These are phyloP conservation scores for Zymoseptoria tritici DNA, from an alignment of 2,329 filamentous ascomycete species.

Conservation along the genomic window DNA sequence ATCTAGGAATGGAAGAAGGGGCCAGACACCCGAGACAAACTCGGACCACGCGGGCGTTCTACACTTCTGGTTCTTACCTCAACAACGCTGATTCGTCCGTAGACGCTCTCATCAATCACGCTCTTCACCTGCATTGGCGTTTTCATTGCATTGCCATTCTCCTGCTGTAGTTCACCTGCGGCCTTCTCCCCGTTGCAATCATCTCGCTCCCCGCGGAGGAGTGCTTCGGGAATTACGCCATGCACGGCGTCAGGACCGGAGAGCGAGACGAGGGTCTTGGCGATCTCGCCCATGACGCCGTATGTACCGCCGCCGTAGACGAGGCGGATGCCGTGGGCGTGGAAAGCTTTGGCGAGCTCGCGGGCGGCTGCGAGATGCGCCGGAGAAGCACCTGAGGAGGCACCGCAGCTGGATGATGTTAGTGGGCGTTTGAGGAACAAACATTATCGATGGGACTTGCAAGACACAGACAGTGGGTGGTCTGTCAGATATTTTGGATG, in stretches of 20 bases:
- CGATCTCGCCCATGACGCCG: slow-evolving; percentile 91
- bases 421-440: slow-evolving; percentile 1
- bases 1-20: too few relatives aligned
- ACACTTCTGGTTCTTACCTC: slow-evolving; percentile 15
- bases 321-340: slow-evolving; percentile 68
- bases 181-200: slow-evolving; percentile 24
- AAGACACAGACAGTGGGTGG: slow-evolving; percentile 79
- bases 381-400: slow-evolving; percentile 64
- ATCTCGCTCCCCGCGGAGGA: slow-evolving; percentile 69
- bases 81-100: slow-evolving; percentile 80
- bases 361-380: slow-evolving; percentile 72
- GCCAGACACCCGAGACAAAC: too few relatives aligned
- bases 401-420: slow-evolving; percentile 59
- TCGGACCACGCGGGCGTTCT: too few relatives aligned
- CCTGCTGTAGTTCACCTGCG: slow-evolving; percentile 14
- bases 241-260: slow-evolving; percentile 76
- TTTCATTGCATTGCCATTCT: slow-evolving; percentile 37
- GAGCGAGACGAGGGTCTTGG: slow-evolving; percentile 75
- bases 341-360: slow-evolving; percentile 64
- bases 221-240: slow-evolving; percentile 83
- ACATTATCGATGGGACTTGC: slow-evolving; percentile 36
- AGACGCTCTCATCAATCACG: slow-evolving; percentile 58
- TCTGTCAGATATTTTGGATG: slow-evolving; percentile 20
- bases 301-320: slow-evolving; percentile 94
- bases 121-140: slow-evolving; percentile 1